Evolutionary conservation across 2,329 filamentous ascomycete species (phyloP).

Genomic region (Herpotrichia juniperi): DNA sequence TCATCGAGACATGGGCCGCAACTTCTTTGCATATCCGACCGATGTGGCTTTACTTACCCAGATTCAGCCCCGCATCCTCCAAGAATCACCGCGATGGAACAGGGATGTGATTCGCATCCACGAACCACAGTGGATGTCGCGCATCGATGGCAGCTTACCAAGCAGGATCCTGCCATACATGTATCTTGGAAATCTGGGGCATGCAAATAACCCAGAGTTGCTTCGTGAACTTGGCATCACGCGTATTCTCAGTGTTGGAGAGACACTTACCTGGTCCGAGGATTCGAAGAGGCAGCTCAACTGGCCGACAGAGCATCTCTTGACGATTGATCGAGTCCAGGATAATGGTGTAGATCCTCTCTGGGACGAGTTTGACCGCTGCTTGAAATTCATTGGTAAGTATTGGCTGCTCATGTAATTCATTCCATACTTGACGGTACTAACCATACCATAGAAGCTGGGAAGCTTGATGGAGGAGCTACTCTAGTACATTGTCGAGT

Average conservation of each 20-base stretch:
- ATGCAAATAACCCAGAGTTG: constrained; percentile 92
- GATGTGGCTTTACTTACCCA: constrained; percentile 83
- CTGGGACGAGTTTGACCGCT: constrained; percentile 82
- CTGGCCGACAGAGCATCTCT: constrained; percentile 80
- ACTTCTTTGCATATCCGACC: constrained; percentile 94
- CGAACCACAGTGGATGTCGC: constrained; percentile 80
- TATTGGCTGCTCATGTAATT: constrained; percentile 16
- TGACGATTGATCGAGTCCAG: constrained; percentile 84
- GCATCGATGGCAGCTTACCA: constrained; percentile 88
- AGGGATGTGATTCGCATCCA: constrained; percentile 61
- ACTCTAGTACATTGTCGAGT: constrained; percentile 97
- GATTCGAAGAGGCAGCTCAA: constrained; percentile 62
- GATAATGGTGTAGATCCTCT: constrained; percentile 96
- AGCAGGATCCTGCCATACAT: constrained; percentile 90
- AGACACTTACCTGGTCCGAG: constrained; percentile 81
- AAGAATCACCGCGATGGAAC: constrained; percentile 65
- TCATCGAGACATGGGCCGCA: constrained; percentile 79
- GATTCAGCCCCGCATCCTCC: constrained; percentile 76
- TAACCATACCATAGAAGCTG: constrained; percentile 67
- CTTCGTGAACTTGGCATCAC: constrained; percentile 80
- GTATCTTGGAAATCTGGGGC: constrained; percentile 91
- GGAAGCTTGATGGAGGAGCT: constrained; percentile 76
- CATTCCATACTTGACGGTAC: constrained; percentile 5
- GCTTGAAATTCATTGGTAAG: constrained; percentile 91
- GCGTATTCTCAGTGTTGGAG: constrained; percentile 90